Percentiles rank a stretch among this genome's conserved stretches.
Evolutionary conservation across 768 basidiomycete genomes (phyloP).

Genomic region (Steccherinum ochraceum): DNA sequence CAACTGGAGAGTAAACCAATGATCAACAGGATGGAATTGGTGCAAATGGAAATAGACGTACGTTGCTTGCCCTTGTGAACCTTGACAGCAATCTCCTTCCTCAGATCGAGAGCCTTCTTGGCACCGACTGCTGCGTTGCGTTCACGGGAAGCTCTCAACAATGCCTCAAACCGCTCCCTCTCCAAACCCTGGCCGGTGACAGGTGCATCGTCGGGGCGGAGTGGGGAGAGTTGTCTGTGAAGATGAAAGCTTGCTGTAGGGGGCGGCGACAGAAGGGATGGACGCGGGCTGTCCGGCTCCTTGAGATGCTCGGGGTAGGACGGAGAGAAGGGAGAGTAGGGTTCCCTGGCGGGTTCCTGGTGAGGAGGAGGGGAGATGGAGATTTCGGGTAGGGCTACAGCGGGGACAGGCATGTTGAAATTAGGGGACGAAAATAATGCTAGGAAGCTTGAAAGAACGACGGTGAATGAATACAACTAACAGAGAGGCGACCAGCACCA

Average conservation of each 20-base stretch:
- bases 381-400: slow-evolving; percentile 52
- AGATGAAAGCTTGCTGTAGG: slow-evolving; percentile 37
- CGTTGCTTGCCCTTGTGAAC: slow-evolving; percentile 70
- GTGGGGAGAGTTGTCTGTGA: slow-evolving; percentile 41
- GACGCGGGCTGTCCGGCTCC: slow-evolving; percentile 49
- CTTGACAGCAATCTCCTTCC: slow-evolving; percentile 70
- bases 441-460: slow-evolving; percentile 49
- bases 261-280: slow-evolving; percentile 53
- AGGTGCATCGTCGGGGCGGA: slow-evolving; percentile 35
- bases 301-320: slow-evolving; percentile 14
- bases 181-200: slow-evolving; percentile 44
- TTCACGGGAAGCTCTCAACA: slow-evolving; percentile 58
- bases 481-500: slow-evolving; percentile 30
- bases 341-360: slow-evolving; percentile 43
- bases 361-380: slow-evolving; percentile 63
- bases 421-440: slow-evolving; percentile 11
- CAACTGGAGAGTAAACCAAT: slow-evolving; percentile 35
- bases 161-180: slow-evolving; percentile 52
- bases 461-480: slow-evolving; percentile 9
- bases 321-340: slow-evolving; percentile 56
- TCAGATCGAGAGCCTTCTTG: slow-evolving; percentile 52
- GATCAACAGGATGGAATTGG: background rate
- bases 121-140: slow-evolving; percentile 38
- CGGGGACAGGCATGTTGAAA: slow-evolving; percentile 17
- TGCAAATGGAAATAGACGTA: slow-evolving; percentile 39